Percentiles rank a stretch among this genome's conserved stretches.
These are phyloP conservation scores for Auricularia sp. DNA, from an alignment of 768 basidiomycete genomes.

Conservation along the genomic window DNA sequence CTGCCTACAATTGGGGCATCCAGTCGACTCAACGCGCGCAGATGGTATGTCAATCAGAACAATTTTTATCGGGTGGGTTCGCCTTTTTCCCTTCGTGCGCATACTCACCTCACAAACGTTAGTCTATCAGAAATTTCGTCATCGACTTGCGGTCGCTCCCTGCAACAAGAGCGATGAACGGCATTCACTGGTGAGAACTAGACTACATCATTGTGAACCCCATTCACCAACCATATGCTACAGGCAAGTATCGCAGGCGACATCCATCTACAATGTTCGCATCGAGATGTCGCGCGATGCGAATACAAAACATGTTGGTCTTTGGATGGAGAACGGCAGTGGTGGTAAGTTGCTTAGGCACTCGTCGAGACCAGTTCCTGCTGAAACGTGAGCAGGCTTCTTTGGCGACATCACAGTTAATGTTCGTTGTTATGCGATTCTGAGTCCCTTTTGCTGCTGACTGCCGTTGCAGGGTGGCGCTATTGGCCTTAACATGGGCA, in stretches of 20 bases:
- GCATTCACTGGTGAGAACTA: constrained; percentile 9
- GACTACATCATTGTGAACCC: no score
- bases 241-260: constrained; percentile 12
- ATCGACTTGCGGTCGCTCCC: constrained; percentile 11
- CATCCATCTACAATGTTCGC: background rate
- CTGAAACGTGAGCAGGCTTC: background rate
- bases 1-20: background rate
- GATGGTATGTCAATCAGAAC: constrained; percentile 4
- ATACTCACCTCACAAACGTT: background rate
- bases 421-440: background rate
- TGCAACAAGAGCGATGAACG: constrained; percentile 6
- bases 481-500: constrained; percentile 12
- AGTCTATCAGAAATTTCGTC: constrained; percentile 11
- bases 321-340: constrained; percentile 7
- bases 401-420: constrained; percentile 12
- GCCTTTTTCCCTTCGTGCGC: background rate
- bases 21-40: background rate
- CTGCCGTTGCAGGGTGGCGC: constrained; percentile 6
- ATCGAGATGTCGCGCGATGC: constrained; percentile 1
- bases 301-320: background rate
- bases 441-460: no score
- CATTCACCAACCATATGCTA: background rate
- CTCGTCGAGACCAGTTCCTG: background rate
- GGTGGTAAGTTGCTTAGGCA: constrained; percentile 7
- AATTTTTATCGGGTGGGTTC: background rate